A percentile compares a stretch with the other conserved stretches of the same genome.
These are phyloP conservation scores for Sordariomycetes sp. DNA, from an alignment of 2,329 filamentous ascomycete species.

Conservation along the genomic window DNA sequence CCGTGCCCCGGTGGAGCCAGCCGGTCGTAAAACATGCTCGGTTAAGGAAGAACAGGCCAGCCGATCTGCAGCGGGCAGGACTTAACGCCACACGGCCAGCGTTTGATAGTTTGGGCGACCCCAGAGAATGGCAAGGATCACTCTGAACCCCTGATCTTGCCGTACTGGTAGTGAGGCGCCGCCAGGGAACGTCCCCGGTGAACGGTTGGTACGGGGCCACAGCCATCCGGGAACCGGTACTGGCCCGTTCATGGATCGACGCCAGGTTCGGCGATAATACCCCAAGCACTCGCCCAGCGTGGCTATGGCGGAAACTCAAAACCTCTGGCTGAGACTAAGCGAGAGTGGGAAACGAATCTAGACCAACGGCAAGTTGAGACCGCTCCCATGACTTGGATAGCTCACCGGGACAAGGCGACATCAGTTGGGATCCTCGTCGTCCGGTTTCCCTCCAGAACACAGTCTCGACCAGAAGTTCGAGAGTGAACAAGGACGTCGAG, in stretches of 20 bases:
- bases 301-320: neutral
- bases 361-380: neutral
- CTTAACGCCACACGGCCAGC: no score
- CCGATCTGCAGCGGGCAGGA: no score
- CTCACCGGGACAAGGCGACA: neutral
- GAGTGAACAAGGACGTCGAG: neutral
- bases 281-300: no score
- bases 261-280: neutral
- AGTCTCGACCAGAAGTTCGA: neutral
- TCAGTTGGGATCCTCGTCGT: neutral
- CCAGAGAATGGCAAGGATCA: no score
- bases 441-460: neutral
- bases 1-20: neutral
- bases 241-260: neutral
- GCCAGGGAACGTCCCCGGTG: no score
- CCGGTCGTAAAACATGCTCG: neutral
- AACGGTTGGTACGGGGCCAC: no score
- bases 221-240: neutral
- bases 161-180: no score
- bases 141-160: no score
- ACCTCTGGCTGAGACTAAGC: neutral
- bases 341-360: neutral
- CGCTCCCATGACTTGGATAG: neutral
- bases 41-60: no score
- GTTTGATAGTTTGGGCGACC: no score